phyloP scores from a whole-genome alignment of 371 early-diverging fungal genomes.

The Syncephalastrum sp. region DNA sequence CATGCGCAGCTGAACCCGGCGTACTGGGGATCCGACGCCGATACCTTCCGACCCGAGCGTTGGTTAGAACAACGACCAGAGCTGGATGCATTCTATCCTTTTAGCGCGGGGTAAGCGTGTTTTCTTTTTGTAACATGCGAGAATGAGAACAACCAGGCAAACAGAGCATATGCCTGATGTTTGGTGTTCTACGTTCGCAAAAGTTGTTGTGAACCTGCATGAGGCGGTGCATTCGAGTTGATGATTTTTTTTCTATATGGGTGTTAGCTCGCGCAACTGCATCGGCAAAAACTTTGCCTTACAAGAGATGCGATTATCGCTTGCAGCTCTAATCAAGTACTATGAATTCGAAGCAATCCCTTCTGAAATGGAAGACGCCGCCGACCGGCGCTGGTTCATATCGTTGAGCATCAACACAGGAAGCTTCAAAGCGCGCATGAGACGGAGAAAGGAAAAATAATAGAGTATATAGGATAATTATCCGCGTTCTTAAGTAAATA shows the following conservation, averaged over 20 bases:
- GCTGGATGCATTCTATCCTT: conserved; percentile 33
- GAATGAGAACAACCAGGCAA: neutral
- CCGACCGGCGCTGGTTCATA: conserved; percentile 21
- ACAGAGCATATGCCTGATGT: neutral
- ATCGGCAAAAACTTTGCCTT: conserved; percentile 48
- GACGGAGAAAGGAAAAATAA: conserved; percentile 1
- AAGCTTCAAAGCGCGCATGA: conserved; percentile 25
- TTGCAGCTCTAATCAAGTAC: conserved; percentile 28
- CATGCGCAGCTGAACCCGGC: conserved; percentile 16
- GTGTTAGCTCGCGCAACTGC: conserved; percentile 35
- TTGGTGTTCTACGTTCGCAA: neutral
- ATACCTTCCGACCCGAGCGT: conserved; percentile 25
- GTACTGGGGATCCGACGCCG: conserved; percentile 17
- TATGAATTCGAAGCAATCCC: conserved; percentile 18
- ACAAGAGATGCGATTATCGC: conserved; percentile 40
- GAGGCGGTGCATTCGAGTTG: neutral
- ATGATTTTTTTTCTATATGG: neutral
- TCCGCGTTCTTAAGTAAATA: no score
- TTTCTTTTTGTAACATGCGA: neutral
- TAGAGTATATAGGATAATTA: no score
- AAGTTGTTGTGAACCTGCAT: no score
- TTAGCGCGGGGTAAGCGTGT: conserved; percentile 27
- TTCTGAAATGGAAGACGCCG: conserved; percentile 25
- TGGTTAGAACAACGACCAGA: conserved; percentile 19
- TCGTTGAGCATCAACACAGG: conserved; percentile 25